These are phyloP conservation scores for Ramularia collo-cygni DNA, from an alignment of 2,329 filamentous ascomycete species.

Conservation along the genomic window DNA sequence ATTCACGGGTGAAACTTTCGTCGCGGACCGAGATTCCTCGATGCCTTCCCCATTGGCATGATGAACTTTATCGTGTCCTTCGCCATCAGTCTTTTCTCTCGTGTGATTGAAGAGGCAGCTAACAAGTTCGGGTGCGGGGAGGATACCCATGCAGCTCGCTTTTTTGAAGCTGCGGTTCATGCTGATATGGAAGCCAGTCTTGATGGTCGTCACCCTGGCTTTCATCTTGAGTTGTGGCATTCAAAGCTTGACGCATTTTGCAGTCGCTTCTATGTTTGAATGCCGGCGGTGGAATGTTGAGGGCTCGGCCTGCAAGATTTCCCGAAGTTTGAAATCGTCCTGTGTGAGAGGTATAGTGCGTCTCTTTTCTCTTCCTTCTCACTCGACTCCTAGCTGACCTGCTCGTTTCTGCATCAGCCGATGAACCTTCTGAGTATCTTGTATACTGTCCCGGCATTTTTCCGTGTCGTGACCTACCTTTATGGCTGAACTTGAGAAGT, in stretches of 20 bases:
- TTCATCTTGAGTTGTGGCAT: constrained; percentile 29
- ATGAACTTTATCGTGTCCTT: constrained; percentile 14
- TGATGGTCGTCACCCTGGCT: constrained; percentile 18
- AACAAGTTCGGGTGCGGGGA: neutral
- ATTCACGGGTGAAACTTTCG: constrained; percentile 4
- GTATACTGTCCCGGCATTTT: constrained; percentile 6
- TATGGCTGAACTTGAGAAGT: constrained; percentile 8
- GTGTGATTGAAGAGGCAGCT: constrained; percentile 4
- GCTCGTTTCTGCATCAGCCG: constrained; percentile 1
- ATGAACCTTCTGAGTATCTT: constrained; percentile 6
- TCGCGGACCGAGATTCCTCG: constrained; percentile 2
- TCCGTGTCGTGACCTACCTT: constrained; percentile 12
- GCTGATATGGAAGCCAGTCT: constrained; percentile 10
- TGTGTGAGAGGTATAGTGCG: constrained; percentile 8
- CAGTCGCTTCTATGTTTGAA: constrained; percentile 8
- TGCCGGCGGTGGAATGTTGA: constrained; percentile 3
- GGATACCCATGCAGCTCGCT: constrained; percentile 3
- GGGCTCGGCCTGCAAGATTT: constrained; percentile 6
- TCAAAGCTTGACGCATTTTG: constrained; percentile 28
- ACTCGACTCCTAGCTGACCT: neutral
- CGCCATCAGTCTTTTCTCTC: constrained; percentile 11
- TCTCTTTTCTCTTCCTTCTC: neutral
- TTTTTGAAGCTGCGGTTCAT: constrained; percentile 13
- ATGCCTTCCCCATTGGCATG: constrained; percentile 6
- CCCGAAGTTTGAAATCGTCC: constrained; percentile 5